A percentile compares a stretch with the other conserved stretches of the same genome.
Evolutionary conservation across 768 basidiomycete species (phyloP).

Genomic region (Phanerodontia chrysosporium): DNA sequence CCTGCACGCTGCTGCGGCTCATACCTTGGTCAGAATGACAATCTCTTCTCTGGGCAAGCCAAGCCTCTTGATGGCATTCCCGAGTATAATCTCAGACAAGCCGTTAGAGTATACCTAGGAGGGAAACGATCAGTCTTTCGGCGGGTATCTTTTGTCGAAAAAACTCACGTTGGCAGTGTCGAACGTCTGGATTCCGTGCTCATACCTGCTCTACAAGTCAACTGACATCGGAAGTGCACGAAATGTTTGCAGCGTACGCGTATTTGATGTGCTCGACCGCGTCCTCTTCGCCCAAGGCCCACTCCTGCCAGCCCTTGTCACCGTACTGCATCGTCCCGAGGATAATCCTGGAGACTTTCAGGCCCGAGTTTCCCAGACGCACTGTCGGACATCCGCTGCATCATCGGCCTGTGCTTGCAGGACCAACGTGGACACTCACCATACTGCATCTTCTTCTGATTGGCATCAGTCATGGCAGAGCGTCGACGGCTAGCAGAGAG

Average conservation of each 20-base stretch:
- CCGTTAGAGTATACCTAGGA: conserved; percentile 35
- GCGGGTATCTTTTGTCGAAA: too few species aligned
- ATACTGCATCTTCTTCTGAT: conserved; percentile 13
- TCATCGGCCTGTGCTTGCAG: not conserved
- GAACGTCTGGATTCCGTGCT: conserved; percentile 38
- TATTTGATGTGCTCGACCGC: conserved; percentile 37
- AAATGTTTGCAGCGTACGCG: conserved; percentile 27
- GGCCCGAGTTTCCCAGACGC: conserved; percentile 39
- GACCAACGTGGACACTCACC: conserved; percentile 4
- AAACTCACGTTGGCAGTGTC: conserved; percentile 31
- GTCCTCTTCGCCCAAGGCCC: conserved; percentile 36
- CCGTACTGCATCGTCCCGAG: conserved; percentile 24
- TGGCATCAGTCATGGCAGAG: not conserved
- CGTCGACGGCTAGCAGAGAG: too few species aligned
- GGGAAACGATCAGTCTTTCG: too few species aligned
- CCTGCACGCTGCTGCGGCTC: too few species aligned
- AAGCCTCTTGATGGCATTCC: conserved; percentile 43
- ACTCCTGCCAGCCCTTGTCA: conserved; percentile 26
- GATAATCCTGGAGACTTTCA: conserved; percentile 36
- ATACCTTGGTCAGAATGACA: conserved; percentile 48
- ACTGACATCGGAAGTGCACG: not conserved
- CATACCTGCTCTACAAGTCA: conserved; percentile 26
- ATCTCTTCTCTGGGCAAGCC: conserved; percentile 43
- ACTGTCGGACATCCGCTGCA: conserved; percentile 20
- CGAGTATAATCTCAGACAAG: conserved; percentile 39